phyloP scores from a whole-genome alignment of 2,329 filamentous ascomycete species.

The Didymella keratinophila region DNA sequence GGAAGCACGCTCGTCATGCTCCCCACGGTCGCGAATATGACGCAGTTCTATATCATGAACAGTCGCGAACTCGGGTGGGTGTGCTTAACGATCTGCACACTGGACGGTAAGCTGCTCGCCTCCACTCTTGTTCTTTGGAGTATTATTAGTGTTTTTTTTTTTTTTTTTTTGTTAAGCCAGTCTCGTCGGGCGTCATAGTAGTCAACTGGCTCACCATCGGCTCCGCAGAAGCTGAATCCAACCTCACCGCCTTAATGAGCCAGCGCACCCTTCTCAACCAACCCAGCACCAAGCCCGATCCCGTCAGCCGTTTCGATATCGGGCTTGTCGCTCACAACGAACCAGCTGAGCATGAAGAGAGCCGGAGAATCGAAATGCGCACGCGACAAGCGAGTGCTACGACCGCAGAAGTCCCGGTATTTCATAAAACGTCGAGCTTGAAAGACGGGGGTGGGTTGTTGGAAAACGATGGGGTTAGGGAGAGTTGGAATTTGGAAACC shows the following conservation, averaged over 20 bases:
- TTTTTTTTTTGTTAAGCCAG: too few species aligned
- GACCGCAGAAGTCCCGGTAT: constrained; percentile 10
- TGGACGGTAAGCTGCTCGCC: constrained; percentile 47
- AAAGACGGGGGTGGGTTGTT: constrained; percentile 18
- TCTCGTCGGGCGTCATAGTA: constrained; percentile 38
- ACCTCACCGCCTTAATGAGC: constrained; percentile 25
- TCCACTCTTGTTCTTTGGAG: constrained; percentile 11
- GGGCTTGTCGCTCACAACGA: not conserved
- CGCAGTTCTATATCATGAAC: constrained; percentile 39
- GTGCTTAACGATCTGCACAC: constrained; percentile 50
- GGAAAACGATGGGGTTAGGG: not conserved
- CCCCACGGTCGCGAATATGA: constrained; percentile 50
- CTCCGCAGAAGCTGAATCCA: constrained; percentile 32
- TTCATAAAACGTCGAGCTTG: constrained; percentile 12
- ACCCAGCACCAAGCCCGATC: not conserved
- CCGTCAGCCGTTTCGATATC: not conserved
- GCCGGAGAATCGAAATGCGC: constrained; percentile 3
- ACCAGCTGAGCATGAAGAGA: not conserved
- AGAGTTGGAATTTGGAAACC: constrained; percentile 8
- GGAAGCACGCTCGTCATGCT: constrained; percentile 47
- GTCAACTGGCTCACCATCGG: constrained; percentile 45
- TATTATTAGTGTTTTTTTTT: too few species aligned
- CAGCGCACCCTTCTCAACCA: constrained; percentile 7
- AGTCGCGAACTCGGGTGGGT: constrained; percentile 51
- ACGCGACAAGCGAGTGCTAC: constrained; percentile 9